A percentile compares a stretch with the other conserved stretches of the same genome.
Evolutionary conservation across 345 rosid genomes (phyloP).

Genomic region (Clausena lansium): DNA sequence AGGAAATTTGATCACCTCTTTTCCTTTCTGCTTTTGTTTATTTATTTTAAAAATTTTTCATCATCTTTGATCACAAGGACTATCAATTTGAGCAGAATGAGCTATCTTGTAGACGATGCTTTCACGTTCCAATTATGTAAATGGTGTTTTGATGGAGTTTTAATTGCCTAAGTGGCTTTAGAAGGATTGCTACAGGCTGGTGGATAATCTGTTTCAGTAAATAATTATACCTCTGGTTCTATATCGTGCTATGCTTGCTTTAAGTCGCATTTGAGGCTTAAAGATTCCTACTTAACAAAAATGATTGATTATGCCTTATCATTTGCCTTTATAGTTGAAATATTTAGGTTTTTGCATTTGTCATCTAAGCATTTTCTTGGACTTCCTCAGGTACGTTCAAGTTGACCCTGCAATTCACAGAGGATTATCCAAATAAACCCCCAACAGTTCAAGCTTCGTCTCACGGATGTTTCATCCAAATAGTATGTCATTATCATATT

Average conservation of each 20-base stretch:
- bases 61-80: not conserved
- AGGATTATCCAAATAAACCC: slow-evolving; percentile 70
- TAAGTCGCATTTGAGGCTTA: not conserved
- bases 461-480: slow-evolving; percentile 70
- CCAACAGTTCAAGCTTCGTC: slow-evolving; percentile 65
- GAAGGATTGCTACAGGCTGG: not conserved
- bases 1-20: not conserved
- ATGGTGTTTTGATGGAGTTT: not conserved
- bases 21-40: too few species aligned
- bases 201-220: not conserved
- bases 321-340: not conserved
- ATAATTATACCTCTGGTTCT: not conserved
- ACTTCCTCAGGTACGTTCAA: slow-evolving; percentile 54
- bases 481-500: slow-evolving; percentile 38
- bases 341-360: not conserved
- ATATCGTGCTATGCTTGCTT: not conserved
- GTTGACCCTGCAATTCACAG: slow-evolving; percentile 58
- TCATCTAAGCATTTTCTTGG: not conserved
- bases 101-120: not conserved
- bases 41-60: not conserved
- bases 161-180: not conserved
- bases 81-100: not conserved
- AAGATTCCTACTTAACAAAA: not conserved
- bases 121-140: not conserved
- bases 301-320: not conserved